Conservation (phyloP, 208 protist species). For the Eutreptiella sp. region DNA sequence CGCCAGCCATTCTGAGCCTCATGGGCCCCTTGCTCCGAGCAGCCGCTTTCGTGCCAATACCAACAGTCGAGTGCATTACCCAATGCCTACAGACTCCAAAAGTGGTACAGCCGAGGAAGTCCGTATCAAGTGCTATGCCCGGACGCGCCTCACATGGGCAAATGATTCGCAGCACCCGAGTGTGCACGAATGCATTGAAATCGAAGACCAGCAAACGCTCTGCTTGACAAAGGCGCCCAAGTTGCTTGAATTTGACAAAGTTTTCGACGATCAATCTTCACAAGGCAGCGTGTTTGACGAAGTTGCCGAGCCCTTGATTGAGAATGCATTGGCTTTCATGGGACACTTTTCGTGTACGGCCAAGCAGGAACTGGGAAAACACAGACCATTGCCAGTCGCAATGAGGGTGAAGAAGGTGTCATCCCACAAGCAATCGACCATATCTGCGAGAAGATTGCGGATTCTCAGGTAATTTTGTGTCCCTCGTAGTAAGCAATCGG, state of each 20-base stretch:
- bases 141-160: neutral
- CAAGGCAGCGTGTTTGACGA: conserved; percentile 3
- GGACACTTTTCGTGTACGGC: conserved; percentile 22
- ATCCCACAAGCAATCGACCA: conserved; percentile 10
- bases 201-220: conserved; percentile 5
- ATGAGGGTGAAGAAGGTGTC: conserved; percentile 5
- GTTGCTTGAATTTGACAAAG: conserved; percentile 13
- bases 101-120: too few species aligned
- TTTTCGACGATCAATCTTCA: conserved; percentile 3
- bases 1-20: too few species aligned
- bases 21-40: too few species aligned
- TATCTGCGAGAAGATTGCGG: conserved; percentile 1
- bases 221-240: neutral
- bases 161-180: neutral
- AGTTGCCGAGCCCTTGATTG: conserved; percentile 18
- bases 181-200: neutral
- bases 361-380: conserved; percentile 20
- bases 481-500: too few species aligned
- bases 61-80: too few species aligned
- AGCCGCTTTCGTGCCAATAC: too few species aligned
- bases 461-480: too few species aligned
- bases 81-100: too few species aligned
- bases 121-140: conserved; percentile 10
- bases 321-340: conserved; percentile 16
- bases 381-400: conserved; percentile 16